phyloP scores from a whole-genome alignment of 352 stramenopile species.

The Pythium aristosporum region DNA sequence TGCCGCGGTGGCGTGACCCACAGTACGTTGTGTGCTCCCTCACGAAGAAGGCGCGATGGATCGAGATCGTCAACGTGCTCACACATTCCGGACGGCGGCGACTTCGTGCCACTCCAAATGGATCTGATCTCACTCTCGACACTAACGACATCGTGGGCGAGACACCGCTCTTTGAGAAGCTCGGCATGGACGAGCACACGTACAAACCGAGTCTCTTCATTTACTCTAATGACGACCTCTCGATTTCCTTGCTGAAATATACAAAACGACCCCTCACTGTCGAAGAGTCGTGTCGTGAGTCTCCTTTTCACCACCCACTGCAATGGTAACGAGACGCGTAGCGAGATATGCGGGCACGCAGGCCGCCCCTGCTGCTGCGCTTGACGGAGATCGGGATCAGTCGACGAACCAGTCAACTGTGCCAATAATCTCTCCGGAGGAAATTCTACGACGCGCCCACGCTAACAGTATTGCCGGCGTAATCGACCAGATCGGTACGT shows the following conservation, averaged over 20 bases:
- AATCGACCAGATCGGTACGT: slow-evolving; percentile 50
- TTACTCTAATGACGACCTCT: slow-evolving; percentile 95
- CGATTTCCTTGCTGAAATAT: slow-evolving; percentile 38
- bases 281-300: too few species aligned
- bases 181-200: slow-evolving; percentile 86
- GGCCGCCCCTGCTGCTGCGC: neutral
- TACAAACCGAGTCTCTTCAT: slow-evolving; percentile 90
- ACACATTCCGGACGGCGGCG: slow-evolving; percentile 79
- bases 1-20: slow-evolving; percentile 89
- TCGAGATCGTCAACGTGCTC: slow-evolving; percentile 90
- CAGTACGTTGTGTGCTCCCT: slow-evolving; percentile 70
- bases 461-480: slow-evolving; percentile 46
- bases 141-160: slow-evolving; percentile 90
- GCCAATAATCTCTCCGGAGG: slow-evolving; percentile 25
- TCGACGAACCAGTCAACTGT: slow-evolving; percentile 5
- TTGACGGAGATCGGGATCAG: neutral
- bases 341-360: slow-evolving; percentile 14
- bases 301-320: too few species aligned
- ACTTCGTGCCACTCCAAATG: slow-evolving; percentile 91
- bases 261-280: too few species aligned
- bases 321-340: slow-evolving; percentile 18
- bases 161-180: slow-evolving; percentile 67
- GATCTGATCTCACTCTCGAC: slow-evolving; percentile 78
- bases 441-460: slow-evolving; percentile 47
- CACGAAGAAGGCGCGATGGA: slow-evolving; percentile 66